A percentile compares a stretch with the other conserved stretches of the same genome.
phyloP scores from a whole-genome alignment of 169 alveolate species.

The Eimeria maxima region DNA sequence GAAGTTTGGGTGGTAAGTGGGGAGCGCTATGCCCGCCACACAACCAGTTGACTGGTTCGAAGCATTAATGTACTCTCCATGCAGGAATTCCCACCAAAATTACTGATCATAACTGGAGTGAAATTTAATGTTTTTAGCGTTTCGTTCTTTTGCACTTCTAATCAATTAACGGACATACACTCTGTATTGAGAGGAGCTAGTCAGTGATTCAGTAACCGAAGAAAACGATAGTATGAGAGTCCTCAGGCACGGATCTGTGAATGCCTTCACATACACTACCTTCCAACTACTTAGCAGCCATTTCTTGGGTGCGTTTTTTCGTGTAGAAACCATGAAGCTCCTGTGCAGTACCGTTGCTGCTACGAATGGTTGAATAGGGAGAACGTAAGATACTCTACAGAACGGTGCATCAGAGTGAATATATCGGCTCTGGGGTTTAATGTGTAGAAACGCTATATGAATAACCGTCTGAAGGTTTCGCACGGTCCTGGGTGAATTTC shows the following conservation, averaged over 20 bases:
- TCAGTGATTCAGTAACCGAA: neutral
- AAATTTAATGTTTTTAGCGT: neutral
- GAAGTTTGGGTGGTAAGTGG: neutral
- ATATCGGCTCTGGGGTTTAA: neutral
- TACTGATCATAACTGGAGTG: neutral
- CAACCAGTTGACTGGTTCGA: neutral
- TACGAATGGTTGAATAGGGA: neutral
- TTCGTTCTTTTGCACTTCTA: neutral
- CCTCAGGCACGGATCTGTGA: neutral
- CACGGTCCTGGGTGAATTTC: neutral
- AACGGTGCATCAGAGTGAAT: neutral
- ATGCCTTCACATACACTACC: neutral
- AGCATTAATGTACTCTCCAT: neutral
- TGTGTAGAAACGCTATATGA: neutral
- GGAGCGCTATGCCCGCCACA: neutral
- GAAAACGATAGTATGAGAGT: neutral
- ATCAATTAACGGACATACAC: neutral
- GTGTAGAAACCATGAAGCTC: neutral
- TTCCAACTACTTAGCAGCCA: neutral
- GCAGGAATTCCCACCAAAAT: neutral
- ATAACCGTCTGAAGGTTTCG: neutral
- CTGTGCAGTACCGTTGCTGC: neutral
- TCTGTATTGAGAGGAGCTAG: neutral
- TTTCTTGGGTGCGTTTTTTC: neutral
- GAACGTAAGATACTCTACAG: neutral